Evolutionary conservation across 2,329 filamentous ascomycete species (phyloP).

Genomic region (Paramyrothecium sp.): DNA sequence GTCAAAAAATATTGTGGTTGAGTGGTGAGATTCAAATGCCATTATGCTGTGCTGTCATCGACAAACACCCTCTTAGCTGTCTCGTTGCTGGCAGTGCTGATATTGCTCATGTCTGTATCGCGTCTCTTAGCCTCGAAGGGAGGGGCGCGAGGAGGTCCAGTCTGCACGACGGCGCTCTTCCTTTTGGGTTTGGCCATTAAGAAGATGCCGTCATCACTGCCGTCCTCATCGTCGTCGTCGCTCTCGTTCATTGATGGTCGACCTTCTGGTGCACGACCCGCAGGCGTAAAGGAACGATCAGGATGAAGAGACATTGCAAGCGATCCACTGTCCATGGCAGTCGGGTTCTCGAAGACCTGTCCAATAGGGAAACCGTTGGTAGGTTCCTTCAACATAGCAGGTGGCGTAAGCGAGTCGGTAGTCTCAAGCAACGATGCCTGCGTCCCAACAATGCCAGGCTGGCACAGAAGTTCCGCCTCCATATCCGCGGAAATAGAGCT

Average conservation of each 20-base stretch:
- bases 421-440: conserved; percentile 47
- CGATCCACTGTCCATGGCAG: conserved; percentile 29
- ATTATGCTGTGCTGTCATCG: conserved; percentile 17
- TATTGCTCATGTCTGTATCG: conserved; percentile 61
- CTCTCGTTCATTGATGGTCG: conserved; percentile 1
- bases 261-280: conserved; percentile 1
- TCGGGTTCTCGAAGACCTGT: conserved; percentile 29
- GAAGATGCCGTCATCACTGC: conserved; percentile 54
- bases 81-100: conserved; percentile 60
- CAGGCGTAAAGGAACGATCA: not conserved
- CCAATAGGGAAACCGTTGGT: conserved; percentile 45
- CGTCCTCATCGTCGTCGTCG: conserved; percentile 41
- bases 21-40: not conserved
- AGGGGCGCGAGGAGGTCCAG: conserved; percentile 12
- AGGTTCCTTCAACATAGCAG: conserved; percentile 47
- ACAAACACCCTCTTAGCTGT: conserved; percentile 58
- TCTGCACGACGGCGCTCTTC: conserved; percentile 19
- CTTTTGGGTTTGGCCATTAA: conserved; percentile 54
- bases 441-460: conserved; percentile 42
- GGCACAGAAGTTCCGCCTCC: conserved; percentile 58
- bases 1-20: too few species aligned
- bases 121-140: conserved; percentile 45
- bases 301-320: conserved; percentile 19
- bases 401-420: conserved; percentile 54
- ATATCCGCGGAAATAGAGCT: conserved; percentile 63